Evolutionary conservation across 352 stramenopile species (phyloP).

Genomic region (Pythium monospermum): DNA sequence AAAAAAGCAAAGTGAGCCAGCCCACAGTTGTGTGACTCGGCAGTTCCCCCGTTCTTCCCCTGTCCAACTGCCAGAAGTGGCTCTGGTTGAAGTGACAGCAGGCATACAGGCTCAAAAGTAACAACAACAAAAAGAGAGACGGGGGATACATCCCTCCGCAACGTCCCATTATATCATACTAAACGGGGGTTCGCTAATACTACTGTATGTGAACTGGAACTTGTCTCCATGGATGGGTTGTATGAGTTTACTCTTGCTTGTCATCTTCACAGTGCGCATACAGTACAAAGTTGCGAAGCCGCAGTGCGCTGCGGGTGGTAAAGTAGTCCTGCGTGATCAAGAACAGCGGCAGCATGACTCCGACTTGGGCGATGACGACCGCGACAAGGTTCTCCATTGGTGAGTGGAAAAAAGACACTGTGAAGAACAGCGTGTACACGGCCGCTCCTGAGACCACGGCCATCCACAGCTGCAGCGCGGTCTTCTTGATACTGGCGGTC

Average conservation of each 20-base stretch:
- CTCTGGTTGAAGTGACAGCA: too few relatives aligned
- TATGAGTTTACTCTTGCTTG: conserved; percentile 9
- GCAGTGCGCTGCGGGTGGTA: conserved; percentile 33
- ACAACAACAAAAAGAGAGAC: too few relatives aligned
- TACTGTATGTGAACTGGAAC: too few relatives aligned
- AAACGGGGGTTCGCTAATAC: too few relatives aligned
- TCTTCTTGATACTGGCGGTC: conserved; percentile 39
- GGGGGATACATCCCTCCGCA: too few relatives aligned
- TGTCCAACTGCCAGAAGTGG: too few relatives aligned
- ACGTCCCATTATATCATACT: too few relatives aligned
- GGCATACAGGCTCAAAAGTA: too few relatives aligned
- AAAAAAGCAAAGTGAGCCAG: too few relatives aligned
- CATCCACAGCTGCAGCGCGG: conserved; percentile 42
- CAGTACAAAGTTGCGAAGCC: conserved; percentile 61
- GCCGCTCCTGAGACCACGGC: conserved; percentile 28
- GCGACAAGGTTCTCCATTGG: conserved; percentile 58
- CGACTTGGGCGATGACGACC: conserved; percentile 47
- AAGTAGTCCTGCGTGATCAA: conserved; percentile 62
- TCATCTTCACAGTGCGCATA: conserved; percentile 16
- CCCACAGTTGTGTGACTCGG: too few relatives aligned
- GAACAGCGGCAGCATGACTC: conserved; percentile 59
- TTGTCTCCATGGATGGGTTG: too few relatives aligned
- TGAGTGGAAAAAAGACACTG: conserved; percentile 63
- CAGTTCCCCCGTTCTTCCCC: too few relatives aligned
- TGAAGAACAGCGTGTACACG: conserved; percentile 66